Conservation (phyloP, 441 rosid species). For the Gossypium laxum region DNA sequence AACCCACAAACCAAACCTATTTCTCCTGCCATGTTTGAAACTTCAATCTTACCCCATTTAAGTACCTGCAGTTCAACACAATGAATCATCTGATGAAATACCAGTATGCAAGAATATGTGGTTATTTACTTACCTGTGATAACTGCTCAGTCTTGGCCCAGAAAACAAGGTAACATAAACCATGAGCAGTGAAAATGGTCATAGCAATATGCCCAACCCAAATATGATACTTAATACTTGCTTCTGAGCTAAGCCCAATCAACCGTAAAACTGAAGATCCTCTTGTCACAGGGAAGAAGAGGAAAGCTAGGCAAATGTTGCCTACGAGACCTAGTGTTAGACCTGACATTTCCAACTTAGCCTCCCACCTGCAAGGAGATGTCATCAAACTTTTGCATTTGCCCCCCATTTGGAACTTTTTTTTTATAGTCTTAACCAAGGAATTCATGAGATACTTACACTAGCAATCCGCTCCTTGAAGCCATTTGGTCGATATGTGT, state of each 20-base stretch:
- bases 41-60: not conserved
- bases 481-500: conserved; percentile 17
- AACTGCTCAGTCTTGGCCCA: conserved; percentile 39
- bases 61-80: not conserved
- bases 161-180: conserved; percentile 33
- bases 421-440: not conserved
- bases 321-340: conserved; percentile 38
- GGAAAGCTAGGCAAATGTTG: conserved; percentile 41
- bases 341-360: conserved; percentile 28
- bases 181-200: conserved; percentile 37
- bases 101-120: too few relatives aligned
- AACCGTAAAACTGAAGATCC: conserved; percentile 44
- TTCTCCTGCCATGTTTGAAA: conserved; percentile 3
- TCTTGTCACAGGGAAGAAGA: conserved; percentile 51
- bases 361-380: conserved; percentile 35
- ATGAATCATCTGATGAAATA: too few relatives aligned
- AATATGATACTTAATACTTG: conserved; percentile 50
- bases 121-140: conserved; percentile 23
- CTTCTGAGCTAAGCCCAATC: conserved; percentile 47
- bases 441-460: conserved; percentile 21
- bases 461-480: conserved; percentile 20
- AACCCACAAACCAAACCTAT: conserved; percentile 8
- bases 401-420: not conserved
- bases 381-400: not conserved
- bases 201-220: conserved; percentile 43